phyloP scores from a whole-genome alignment of 164 flowering plant species.

The Kingdonia uniflora region DNA sequence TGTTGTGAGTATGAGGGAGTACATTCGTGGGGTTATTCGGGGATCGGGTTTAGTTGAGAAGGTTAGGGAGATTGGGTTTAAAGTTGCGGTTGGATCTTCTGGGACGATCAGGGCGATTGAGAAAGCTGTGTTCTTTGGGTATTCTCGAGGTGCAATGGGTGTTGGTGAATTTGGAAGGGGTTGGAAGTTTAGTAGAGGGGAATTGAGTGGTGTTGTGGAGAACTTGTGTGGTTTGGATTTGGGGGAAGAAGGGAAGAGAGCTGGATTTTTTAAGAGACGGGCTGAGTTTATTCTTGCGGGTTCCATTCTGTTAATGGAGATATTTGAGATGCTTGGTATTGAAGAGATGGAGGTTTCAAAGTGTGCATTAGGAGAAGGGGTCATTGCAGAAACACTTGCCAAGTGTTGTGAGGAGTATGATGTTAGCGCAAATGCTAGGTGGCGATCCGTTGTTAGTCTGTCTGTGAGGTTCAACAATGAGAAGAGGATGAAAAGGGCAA shows the following conservation, averaged over 20 bases:
- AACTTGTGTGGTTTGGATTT: slow-evolving; percentile 24
- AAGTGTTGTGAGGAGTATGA: slow-evolving; percentile 26
- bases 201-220: slow-evolving; percentile 35
- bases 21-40: slow-evolving; percentile 24
- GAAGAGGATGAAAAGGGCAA: slow-evolving; percentile 40
- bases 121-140: slow-evolving; percentile 28
- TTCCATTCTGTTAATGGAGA: slow-evolving; percentile 56
- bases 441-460: slow-evolving; percentile 46
- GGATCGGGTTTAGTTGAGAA: slow-evolving; percentile 38
- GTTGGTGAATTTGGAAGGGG: slow-evolving; percentile 22
- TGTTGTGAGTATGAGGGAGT: slow-evolving; percentile 25
- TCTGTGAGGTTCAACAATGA: slow-evolving; percentile 39
- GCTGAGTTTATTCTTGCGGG: slow-evolving; percentile 65
- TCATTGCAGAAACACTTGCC: slow-evolving; percentile 44
- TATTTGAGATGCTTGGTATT: slow-evolving; percentile 49
- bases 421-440: slow-evolving; percentile 43
- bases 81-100: slow-evolving; percentile 44
- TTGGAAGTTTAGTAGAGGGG: slow-evolving; percentile 50
- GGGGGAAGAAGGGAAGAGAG: slow-evolving; percentile 21
- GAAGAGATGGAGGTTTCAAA: slow-evolving; percentile 60
- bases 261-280: slow-evolving; percentile 41
- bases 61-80: slow-evolving; percentile 32
- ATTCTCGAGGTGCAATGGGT: slow-evolving; percentile 6
- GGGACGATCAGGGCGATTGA: slow-evolving; percentile 45
- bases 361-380: slow-evolving; percentile 68